Conservation (phyloP, 78 protist species). For the Tieghemostelium lacteum region DNA sequence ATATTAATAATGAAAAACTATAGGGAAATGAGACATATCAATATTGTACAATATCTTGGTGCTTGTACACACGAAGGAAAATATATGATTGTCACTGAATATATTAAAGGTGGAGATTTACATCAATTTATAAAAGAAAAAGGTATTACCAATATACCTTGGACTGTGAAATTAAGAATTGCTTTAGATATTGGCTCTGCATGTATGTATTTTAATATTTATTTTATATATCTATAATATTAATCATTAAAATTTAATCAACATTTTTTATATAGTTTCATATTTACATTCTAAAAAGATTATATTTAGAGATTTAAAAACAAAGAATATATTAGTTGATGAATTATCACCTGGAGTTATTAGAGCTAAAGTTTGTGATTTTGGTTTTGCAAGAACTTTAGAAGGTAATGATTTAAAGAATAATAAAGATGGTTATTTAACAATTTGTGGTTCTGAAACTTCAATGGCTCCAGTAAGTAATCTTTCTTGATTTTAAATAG, state of each 20-base stretch:
- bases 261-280: slow-evolving; percentile 25
- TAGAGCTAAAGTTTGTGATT: slow-evolving; percentile 68
- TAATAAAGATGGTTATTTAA: slow-evolving; percentile 26
- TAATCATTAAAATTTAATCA: neutral
- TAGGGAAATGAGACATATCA: slow-evolving; percentile 70
- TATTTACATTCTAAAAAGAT: slow-evolving; percentile 65
- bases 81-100: slow-evolving; percentile 73
- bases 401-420: neutral
- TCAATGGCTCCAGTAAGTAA: slow-evolving; percentile 56
- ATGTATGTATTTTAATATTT: slow-evolving; percentile 40
- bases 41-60: slow-evolving; percentile 60
- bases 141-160: slow-evolving; percentile 20
- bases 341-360: slow-evolving; percentile 17
- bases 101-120: slow-evolving; percentile 62
- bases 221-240: neutral
- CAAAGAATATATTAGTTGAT: slow-evolving; percentile 72
- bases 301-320: slow-evolving; percentile 74
- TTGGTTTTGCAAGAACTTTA: slow-evolving; percentile 64
- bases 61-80: slow-evolving; percentile 54
- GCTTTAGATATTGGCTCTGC: slow-evolving; percentile 74
- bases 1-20: neutral
- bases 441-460: slow-evolving; percentile 67
- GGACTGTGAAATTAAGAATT: slow-evolving; percentile 35
- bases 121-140: slow-evolving; percentile 26
- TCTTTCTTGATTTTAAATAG: no score